Percentiles rank a stretch among this genome's conserved stretches.
Evolutionary conservation across 345 rosid genomes (phyloP).

Genomic region (Tarenaya hassleriana): DNA sequence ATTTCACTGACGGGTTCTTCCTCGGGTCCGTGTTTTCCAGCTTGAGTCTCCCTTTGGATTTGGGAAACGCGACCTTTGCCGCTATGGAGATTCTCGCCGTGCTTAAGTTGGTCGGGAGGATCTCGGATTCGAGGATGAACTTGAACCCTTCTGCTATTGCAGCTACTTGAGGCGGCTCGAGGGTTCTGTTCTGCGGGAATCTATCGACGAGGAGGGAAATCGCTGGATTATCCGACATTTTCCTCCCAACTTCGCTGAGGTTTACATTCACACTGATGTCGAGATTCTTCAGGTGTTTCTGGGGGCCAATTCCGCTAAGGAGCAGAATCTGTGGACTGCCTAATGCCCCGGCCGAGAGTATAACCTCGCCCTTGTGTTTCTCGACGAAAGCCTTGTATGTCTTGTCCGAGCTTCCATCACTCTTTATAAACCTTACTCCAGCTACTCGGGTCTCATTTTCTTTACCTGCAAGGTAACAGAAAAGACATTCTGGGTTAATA

Average conservation of each 20-base stretch:
- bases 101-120: slow-evolving; percentile 40
- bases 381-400: slow-evolving; percentile 48
- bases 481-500: too few relatives aligned
- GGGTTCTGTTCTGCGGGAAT: slow-evolving; percentile 36
- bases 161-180: slow-evolving; percentile 60
- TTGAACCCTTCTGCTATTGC: slow-evolving; percentile 49
- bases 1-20: slow-evolving; percentile 54
- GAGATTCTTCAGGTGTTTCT: slow-evolving; percentile 37
- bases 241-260: slow-evolving; percentile 43
- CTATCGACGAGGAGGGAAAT: slow-evolving; percentile 39
- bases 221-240: slow-evolving; percentile 60
- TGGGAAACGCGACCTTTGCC: slow-evolving; percentile 59
- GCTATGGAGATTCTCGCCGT: slow-evolving; percentile 47
- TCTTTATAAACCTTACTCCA: slow-evolving; percentile 54
- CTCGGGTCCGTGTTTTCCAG: slow-evolving; percentile 47
- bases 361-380: slow-evolving; percentile 48
- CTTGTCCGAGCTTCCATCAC: slow-evolving; percentile 38
- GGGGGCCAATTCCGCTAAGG: slow-evolving; percentile 65
- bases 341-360: slow-evolving; percentile 65
- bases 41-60: slow-evolving; percentile 57
- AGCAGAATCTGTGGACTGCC: slow-evolving; percentile 73
- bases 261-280: slow-evolving; percentile 35
- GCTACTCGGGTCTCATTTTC: slow-evolving; percentile 32
- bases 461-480: slow-evolving; percentile 27
- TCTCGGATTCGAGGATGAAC: slow-evolving; percentile 48